Conservation (phyloP, 345 rosid species). For the Lepidium didymum region DNA sequence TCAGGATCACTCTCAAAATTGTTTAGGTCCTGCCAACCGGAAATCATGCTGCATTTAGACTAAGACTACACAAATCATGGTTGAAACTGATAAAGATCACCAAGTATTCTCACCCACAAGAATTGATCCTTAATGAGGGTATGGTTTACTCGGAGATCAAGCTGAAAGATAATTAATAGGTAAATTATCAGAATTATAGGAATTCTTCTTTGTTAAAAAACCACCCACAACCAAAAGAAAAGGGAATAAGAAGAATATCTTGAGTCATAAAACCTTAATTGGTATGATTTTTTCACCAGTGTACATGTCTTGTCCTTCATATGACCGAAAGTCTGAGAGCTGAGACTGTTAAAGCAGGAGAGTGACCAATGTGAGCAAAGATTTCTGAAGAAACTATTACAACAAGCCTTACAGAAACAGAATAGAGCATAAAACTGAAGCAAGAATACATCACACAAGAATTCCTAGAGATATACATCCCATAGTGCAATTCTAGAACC, state of each 20-base stretch:
- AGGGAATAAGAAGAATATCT: not conserved
- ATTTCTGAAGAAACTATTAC: not conserved
- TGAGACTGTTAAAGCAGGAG: constrained; percentile 48
- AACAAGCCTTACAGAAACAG: not conserved
- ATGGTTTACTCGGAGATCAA: constrained; percentile 90
- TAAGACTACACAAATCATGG: not conserved
- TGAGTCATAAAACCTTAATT: constrained; percentile 56
- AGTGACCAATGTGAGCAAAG: not conserved
- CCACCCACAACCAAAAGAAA: not conserved
- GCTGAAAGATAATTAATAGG: constrained; percentile 44
- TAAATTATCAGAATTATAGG: not conserved
- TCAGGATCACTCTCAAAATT: constrained; percentile 93
- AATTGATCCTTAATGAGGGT: constrained; percentile 88
- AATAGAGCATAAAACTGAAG: not conserved
- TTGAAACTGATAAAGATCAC: not conserved
- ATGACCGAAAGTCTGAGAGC: constrained; percentile 74
- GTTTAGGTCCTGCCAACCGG: constrained; percentile 64
- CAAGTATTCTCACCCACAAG: constrained; percentile 61
- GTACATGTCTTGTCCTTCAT: constrained; percentile 91
- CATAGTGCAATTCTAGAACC: not conserved
- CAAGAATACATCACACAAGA: constrained; percentile 1
- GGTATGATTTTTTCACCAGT: constrained; percentile 91
- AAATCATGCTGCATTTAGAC: not conserved
- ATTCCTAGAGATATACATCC: not conserved
- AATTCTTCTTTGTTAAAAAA: not conserved